Base-by-base conservation (phyloP, 2,329 filamentous ascomycete species). In the Meredithiella fracta region DNA sequence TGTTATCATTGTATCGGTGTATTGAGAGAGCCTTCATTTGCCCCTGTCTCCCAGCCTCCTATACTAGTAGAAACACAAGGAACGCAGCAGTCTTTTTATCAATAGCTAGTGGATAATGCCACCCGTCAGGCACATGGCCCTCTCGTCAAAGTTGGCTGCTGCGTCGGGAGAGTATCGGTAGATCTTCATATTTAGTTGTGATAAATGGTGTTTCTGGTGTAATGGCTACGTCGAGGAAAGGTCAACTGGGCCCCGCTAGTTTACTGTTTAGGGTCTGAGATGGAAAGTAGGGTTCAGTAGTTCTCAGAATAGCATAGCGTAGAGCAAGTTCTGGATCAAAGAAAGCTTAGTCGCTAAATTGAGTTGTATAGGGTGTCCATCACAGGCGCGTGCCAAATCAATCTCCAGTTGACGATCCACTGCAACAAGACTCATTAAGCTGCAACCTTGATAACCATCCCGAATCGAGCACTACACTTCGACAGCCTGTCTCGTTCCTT, bases 171-270 rank as follows among this genome's bases (percentile, higher is more conserved):
- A 56, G 53, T 23, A 7, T 17, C 49, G 55, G 55, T n/a, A 53
- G 22, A 47, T 7, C 9, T 14, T n/a, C 17, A 17, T 38, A 17
- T 52, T 20, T n/a, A 14, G 37, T 38, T 47, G 42, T 17, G n/a
- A 47, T n/a, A 47, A n/a, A 47, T 22, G 42, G 17, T 23, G 44
- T 26, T 49, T 26, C 44, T 20, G 22, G 44, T 55, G 57, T 58
- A 55, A 40, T 58, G 57, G 57, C 47, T 53, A 58, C 57, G 57
- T 58, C 57, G 57, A 58, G 51, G 49, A 56, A 53, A 56, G 40
- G 25, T 34, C 11, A 11, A 34, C n/a, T 34, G 29, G 15, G 17
- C 50, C 20, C 15, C 31, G 9, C 1, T 37, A 17, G 20, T 15
- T 49, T 25, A 9, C 14, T 25, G 3, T 49, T 22, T 9, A 49